Base-by-base conservation (phyloP, 768 basidiomycete species). In the Daedalea quercina region DNA sequence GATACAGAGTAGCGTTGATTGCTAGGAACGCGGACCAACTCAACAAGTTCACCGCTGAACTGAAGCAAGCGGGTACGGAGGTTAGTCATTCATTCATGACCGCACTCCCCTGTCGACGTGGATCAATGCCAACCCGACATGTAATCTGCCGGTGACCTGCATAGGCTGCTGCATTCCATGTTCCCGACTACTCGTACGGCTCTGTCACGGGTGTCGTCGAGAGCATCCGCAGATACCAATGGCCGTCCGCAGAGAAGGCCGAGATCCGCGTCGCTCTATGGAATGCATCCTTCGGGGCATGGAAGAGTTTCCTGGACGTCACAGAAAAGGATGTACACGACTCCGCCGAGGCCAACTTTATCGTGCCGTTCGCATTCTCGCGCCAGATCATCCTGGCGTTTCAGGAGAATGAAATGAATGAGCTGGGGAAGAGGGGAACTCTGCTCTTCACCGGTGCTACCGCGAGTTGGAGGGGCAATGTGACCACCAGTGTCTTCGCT, bases 391-490 rank as follows among this genome's bases (percentile, higher is more conserved):
- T 74, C 50, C 52, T 65, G 22, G 61, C 65, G 15, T 73, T 74
- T 63, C 55, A 66, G 47, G 48, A 59, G 50, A 70, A 70, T 55
- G 34, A 50, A 9, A 35, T 69, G 49, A 59, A 70, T 49, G 62
- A 54, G 40, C 46, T 54, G 9, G 71, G 72, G 1, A 67, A 69
- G 49, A 64, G 72, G 25, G 75, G 75, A 19, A 71, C 72, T 34
- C 61, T 76, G 9, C 58, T 76, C 25, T 74, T 76, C 61, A 76
- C 75, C 0, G 72, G 73, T 19, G 75, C 75, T 31, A 76, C 75
- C 8, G 73, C 74, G 1, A 66, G 70, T 25, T 26, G 65, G 44
- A 55, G 75, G 22, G 75, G 75, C 9, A 74, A 75, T 43, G 59
- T 63, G 26, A 63, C 58, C 9, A 73, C 73, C 11, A 65, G 70